Conservation (phyloP, 108 stramenopile genomes). For the Licmophora abbreviata region DNA sequence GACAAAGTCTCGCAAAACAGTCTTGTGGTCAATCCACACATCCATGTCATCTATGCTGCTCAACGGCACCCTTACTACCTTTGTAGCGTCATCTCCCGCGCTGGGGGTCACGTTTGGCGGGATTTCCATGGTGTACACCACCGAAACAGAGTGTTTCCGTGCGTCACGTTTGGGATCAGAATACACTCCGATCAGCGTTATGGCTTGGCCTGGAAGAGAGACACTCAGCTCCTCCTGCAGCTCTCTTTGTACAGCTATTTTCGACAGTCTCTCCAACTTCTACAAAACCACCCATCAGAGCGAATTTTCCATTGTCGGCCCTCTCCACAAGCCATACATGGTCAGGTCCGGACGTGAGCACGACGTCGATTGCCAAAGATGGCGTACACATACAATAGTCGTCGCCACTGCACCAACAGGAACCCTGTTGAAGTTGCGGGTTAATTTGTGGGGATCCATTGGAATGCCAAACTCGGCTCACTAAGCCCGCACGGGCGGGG, state of each 20-base stretch:
- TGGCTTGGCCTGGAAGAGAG: slow-evolving; percentile 10
- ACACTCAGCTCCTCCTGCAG: slow-evolving; percentile 75
- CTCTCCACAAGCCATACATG: slow-evolving; percentile 67
- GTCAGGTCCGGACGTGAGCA: background rate
- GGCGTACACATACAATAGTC: slow-evolving; percentile 89
- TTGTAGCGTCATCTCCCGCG: slow-evolving; percentile 82
- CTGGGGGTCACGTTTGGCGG: slow-evolving; percentile 19
- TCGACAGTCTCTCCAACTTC: slow-evolving; percentile 66
- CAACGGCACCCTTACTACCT: slow-evolving; percentile 41
- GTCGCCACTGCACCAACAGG: slow-evolving; percentile 61
- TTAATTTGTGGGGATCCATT: slow-evolving; percentile 11
- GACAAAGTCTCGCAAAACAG: slow-evolving; percentile 40
- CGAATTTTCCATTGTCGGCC: slow-evolving; percentile 69
- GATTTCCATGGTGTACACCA: slow-evolving; percentile 39
- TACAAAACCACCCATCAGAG: slow-evolving; percentile 84
- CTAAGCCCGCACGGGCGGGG: slow-evolving; percentile 1
- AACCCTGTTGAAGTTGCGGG: slow-evolving; percentile 25
- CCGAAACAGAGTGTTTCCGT: slow-evolving; percentile 54
- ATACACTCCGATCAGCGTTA: slow-evolving; percentile 63
- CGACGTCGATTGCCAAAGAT: slow-evolving; percentile 69
- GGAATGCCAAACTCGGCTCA: slow-evolving; percentile 6
- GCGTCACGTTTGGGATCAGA: slow-evolving; percentile 80
- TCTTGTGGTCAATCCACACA: slow-evolving; percentile 48
- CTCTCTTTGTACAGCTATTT: slow-evolving; percentile 62
- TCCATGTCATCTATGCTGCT: slow-evolving; percentile 33